Evolutionary conservation across 768 basidiomycete species (phyloP), one percentile per base, ranked within the genome.

Genomic region (Megacollybia marginata): DNA sequence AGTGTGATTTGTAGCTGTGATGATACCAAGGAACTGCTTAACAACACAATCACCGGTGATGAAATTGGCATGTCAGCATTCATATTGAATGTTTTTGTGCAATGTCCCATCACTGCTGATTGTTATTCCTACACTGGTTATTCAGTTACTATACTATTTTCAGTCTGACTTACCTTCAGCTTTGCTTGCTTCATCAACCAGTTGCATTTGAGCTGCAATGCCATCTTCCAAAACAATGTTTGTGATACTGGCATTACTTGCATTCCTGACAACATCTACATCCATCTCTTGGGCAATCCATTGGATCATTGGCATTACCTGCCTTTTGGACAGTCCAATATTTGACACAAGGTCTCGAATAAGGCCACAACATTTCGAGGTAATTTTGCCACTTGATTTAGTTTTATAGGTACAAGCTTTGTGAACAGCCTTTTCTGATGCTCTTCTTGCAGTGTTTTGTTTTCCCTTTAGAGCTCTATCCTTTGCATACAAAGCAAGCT

Each of bases 61-160:
- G 4, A 49, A 28, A 9, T 48, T 53, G 35, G 42, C 46, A 34
- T 52, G 45, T n/a, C n/a, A n/a, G 12, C 48, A 42, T 2, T 59
- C 54, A 46, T 54, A 62, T 31, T 53, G 52, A 12, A 54, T 48
- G 34, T 59, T 34, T 46, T 53, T 44, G 36, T 59, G 52, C 4
- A 55, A 54, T 9, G 61, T 64, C 1, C 59, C 58, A 46, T 64
- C 57, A 5, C 55, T 49, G 35, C 56, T 58, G 18, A 58, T 18
- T 9, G 55, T 57, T 15, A 58, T 18, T 9, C 46, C 57, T 59
- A 42, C 20, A 16, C 10, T 50, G 45, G 42, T 33, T 36, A 23
- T 8, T 10, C n/a, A 28, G 52, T 48, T 34, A 49, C 36, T n/a
- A 42, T 48, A 18, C 20, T 15, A 7, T 16, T 36, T 35, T 12